These are phyloP conservation scores for Bremia lactucae DNA, from an alignment of 352 stramenopile species.

Conservation along the genomic window DNA sequence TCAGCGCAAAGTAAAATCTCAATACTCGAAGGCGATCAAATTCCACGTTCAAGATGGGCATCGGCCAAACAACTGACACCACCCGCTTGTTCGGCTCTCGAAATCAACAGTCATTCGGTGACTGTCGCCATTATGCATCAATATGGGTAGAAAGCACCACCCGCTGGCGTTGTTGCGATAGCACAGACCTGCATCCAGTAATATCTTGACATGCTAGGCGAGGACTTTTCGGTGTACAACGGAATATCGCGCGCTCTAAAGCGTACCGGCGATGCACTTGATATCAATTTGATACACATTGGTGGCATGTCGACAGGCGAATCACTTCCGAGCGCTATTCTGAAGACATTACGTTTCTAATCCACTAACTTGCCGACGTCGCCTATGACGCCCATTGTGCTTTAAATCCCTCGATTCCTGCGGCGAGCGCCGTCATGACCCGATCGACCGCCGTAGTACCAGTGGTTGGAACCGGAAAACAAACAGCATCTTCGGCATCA, in stretches of 20 bases:
- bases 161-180: not conserved
- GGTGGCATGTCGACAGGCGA: not conserved
- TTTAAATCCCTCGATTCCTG: not conserved
- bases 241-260: not conserved
- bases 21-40: conserved; percentile 1
- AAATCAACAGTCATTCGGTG: conserved; percentile 9
- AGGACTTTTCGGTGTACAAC: not conserved
- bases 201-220: not conserved
- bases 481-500: not conserved
- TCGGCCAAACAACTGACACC: conserved; percentile 3
- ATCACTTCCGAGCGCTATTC: not conserved
- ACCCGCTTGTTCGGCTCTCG: conserved; percentile 2
- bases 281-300: not conserved
- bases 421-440: not conserved
- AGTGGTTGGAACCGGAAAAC: not conserved
- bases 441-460: not conserved
- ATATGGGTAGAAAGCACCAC: not conserved
- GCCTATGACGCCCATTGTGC: not conserved
- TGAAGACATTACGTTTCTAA: not conserved
- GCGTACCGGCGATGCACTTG: not conserved
- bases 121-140: not conserved
- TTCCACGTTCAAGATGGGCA: conserved; percentile 6
- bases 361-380: not conserved
- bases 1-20: not conserved
- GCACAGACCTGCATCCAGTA: not conserved